These are phyloP conservation scores for Penicillium sp. DNA, from an alignment of 2,329 filamentous ascomycete genomes.

Conservation along the genomic window DNA sequence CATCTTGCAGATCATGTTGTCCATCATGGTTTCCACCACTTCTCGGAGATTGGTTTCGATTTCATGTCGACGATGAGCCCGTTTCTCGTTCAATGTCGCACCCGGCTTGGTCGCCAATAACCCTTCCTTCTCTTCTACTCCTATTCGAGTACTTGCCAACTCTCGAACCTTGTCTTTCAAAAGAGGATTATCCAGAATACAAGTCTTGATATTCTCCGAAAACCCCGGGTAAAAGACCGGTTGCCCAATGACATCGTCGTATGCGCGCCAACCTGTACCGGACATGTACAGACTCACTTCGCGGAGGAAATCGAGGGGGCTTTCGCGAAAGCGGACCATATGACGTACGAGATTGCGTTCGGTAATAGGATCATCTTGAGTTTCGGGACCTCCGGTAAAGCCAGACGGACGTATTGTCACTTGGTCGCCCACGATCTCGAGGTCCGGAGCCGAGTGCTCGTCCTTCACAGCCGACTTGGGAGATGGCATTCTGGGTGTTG, in stretches of 20 bases:
- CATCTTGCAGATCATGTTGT: constrained; percentile 98
- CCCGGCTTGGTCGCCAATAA: constrained; percentile 47
- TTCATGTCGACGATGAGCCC: constrained; percentile 43
- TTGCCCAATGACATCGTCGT: constrained; percentile 83
- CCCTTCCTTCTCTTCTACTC: constrained; percentile 70
- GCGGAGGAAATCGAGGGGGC: constrained; percentile 72
- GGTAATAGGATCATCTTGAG: constrained; percentile 44
- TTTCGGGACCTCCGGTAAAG: constrained; percentile 41
- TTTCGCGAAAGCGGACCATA: constrained; percentile 77
- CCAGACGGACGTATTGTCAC: constrained; percentile 70
- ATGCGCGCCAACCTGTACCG: constrained; percentile 90
- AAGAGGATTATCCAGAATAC: constrained; percentile 68
- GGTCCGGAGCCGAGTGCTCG: constrained; percentile 58
- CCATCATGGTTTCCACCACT: constrained; percentile 78
- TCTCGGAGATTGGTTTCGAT: constrained; percentile 70
- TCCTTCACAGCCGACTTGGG: constrained; percentile 26
- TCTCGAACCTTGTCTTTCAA: constrained; percentile 68
- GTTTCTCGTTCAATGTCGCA: constrained; percentile 24
- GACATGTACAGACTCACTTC: constrained; percentile 92
- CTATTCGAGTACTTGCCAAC: constrained; percentile 67
- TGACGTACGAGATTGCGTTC: constrained; percentile 55
- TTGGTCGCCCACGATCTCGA: constrained; percentile 68
- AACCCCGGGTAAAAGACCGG: constrained; percentile 91
- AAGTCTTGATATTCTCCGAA: constrained; percentile 77
- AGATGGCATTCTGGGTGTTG: constrained; percentile 26